Conservation (phyloP, 257 asterid species). For the Rehmannia glutinosa region DNA sequence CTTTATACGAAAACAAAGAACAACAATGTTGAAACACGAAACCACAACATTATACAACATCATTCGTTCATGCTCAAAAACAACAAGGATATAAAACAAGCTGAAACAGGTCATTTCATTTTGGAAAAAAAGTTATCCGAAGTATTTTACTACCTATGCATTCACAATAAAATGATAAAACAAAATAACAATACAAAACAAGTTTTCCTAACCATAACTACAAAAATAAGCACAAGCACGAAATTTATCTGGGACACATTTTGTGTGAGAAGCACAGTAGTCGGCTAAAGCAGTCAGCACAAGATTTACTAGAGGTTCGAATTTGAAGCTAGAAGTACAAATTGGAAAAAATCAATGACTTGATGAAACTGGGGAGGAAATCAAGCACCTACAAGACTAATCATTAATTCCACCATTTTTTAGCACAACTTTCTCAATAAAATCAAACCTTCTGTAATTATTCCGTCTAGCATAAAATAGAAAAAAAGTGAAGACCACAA, state of each 20-base stretch:
- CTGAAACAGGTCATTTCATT: conserved; percentile 12
- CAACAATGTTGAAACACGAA: too few species aligned
- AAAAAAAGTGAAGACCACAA: neutral
- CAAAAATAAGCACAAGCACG: too few species aligned
- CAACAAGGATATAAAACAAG: too few species aligned
- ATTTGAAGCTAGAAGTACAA: too few species aligned
- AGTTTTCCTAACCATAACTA: too few species aligned
- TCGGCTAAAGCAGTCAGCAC: too few species aligned
- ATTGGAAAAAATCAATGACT: too few species aligned
- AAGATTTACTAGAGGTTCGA: neutral
- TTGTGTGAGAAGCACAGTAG: too few species aligned
- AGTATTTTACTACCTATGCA: neutral
- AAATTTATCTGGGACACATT: too few species aligned
- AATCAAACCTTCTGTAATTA: neutral
- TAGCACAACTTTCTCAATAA: neutral
- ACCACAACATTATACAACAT: too few species aligned
- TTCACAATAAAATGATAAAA: neutral
- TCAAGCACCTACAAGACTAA: neutral
- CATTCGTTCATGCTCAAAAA: too few species aligned
- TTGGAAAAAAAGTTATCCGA: neutral
- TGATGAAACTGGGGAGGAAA: neutral
- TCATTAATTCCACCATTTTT: neutral
- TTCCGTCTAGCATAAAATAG: neutral
- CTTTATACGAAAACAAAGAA: too few species aligned
- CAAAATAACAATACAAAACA: neutral